Base-by-base conservation (phyloP, 768 basidiomycete species). In the Lactarius sanguifluus region DNA sequence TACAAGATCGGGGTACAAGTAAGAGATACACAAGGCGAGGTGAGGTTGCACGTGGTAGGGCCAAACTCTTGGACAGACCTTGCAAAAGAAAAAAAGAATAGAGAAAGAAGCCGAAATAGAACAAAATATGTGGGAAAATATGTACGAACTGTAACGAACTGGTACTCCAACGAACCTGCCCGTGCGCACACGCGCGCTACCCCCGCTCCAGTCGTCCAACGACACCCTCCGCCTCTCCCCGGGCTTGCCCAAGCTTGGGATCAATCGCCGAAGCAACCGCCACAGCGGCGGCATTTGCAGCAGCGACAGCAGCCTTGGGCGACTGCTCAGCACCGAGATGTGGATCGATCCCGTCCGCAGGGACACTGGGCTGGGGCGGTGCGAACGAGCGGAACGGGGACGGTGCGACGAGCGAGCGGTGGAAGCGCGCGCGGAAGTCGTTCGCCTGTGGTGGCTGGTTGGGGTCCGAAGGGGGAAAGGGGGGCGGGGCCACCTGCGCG, bases 361-460 rank as follows among this genome's bases (percentile, higher is more conserved):
- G 63, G 32, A 64, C 30, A 15, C 59, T 45, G 12, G 70, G 71
- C 43, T 69, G 73, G 6, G 67, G 61, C 1, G 71, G 64, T 4
- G 66, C 71, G 59, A 70, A 69, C 12, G 72, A 74, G 76, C 77
- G 75, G 76, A 89, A 89, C 5, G 88, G 88, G 0, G 85, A 80
- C 0, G 86, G 87, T 0, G 82, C 86, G 20, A 81, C 79, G 57
- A 89, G 79, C 2, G 86, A 76, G 28, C 86, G 79, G 64, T 85
- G 86, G 73, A 89, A 89, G 56, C 88, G 85, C 10, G 84, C 85
- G 25, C 88, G 85, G 70, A 89, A 86, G 60, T 89, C 86, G 70
- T 79, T 83, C 36, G 80, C 71, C 20, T 77, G 68, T 5, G 77
- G 71, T 3, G 57, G 64, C 8, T 73, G 73, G 13, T 71, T 71